Conservation (phyloP, 148 eudicot species). For the Tetragonia tetragonoides region DNA sequence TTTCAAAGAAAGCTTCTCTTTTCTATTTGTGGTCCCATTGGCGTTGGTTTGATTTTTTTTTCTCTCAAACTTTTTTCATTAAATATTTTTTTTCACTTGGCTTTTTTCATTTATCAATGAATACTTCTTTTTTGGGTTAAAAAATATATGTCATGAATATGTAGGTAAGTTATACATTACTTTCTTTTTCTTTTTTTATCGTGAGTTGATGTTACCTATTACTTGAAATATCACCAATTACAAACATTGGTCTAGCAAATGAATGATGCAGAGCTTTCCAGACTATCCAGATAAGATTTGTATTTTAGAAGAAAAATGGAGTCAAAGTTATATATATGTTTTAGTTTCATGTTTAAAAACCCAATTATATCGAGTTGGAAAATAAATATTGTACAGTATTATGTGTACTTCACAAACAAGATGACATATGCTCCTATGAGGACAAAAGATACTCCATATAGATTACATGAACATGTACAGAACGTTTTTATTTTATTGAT, state of each 20-base stretch:
- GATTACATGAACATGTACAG: not conserved
- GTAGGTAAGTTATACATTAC: constrained; percentile 1
- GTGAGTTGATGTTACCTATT: not conserved
- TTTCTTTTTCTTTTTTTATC: too few species aligned
- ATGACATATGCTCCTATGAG: too few species aligned
- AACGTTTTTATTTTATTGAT: not conserved
- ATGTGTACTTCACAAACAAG: too few species aligned
- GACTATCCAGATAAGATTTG: not conserved
- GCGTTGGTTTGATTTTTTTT: not conserved
- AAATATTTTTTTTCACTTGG: not conserved
- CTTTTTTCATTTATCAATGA: not conserved
- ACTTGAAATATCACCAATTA: not conserved
- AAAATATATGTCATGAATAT: not conserved
- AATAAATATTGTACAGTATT: too few species aligned
- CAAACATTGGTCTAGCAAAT: not conserved
- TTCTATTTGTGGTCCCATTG: constrained; percentile 17
- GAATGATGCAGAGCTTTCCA: not conserved
- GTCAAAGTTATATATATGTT: not conserved
- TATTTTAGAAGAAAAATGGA: not conserved
- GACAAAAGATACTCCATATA: too few species aligned
- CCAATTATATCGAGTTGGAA: too few species aligned
- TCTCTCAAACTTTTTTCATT: not conserved
- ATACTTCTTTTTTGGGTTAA: too few species aligned
- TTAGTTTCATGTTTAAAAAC: not conserved
- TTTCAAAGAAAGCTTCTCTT: constrained; percentile 19